phyloP scores from a whole-genome alignment of 371 early-diverging fungal species.

The Quaeritorhiza haematococci region DNA sequence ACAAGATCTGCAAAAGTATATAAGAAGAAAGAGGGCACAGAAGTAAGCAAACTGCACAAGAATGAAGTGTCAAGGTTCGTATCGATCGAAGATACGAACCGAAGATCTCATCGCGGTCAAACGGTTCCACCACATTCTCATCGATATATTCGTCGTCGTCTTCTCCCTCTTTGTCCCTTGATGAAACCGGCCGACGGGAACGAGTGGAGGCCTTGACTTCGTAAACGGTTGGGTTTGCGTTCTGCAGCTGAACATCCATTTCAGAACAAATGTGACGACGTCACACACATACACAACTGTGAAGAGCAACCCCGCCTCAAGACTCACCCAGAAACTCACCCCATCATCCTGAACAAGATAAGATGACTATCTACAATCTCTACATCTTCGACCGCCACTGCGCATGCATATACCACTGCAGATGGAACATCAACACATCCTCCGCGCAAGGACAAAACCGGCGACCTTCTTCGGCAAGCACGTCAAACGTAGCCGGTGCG shows the following conservation, averaged over 20 bases:
- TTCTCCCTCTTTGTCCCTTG: constrained; percentile 18
- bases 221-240: constrained; percentile 83
- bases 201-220: constrained; percentile 42
- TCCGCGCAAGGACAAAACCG: constrained; percentile 20
- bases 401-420: constrained; percentile 77
- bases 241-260: constrained; percentile 39
- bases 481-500: constrained; percentile 8
- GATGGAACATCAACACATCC: constrained; percentile 59
- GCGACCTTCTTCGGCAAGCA: constrained; percentile 18
- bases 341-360: too few species aligned
- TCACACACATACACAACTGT: too few species aligned
- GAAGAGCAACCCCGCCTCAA: too few species aligned
- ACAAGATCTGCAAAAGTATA: constrained; percentile 64
- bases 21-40: background rate
- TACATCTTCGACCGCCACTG: constrained; percentile 93
- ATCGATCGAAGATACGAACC: constrained; percentile 32
- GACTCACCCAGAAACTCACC: too few species aligned
- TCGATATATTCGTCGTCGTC: constrained; percentile 58
- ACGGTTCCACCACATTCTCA: constrained; percentile 46
- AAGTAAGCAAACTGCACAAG: background rate
- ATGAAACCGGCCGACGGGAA: constrained; percentile 37
- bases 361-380: constrained; percentile 72
- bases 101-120: constrained; percentile 86
- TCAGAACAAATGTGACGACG: too few species aligned
- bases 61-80: background rate